Evolutionary conservation across 495 filamentous ascomycete species (phyloP).

Genomic region (Tuber calosporum): DNA sequence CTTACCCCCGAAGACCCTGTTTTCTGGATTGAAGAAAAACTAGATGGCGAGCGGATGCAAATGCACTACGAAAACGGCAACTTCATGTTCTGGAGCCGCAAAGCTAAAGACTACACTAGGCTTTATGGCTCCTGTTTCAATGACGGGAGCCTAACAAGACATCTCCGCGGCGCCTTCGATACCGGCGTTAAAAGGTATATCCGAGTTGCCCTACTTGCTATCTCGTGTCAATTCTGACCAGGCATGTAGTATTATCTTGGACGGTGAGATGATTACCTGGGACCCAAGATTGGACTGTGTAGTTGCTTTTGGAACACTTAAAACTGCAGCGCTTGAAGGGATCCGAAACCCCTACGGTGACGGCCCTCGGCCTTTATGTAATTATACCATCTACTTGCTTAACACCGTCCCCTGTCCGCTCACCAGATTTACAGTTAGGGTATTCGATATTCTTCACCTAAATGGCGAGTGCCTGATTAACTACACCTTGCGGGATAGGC

Average conservation of each 20-base stretch:
- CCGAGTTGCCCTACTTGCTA: not conserved
- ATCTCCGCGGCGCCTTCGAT: conserved; percentile 71
- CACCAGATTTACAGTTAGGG: conserved; percentile 42
- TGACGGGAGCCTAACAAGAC: conserved; percentile 70
- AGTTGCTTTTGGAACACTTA: conserved; percentile 85
- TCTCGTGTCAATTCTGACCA: conserved; percentile 10
- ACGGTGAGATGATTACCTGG: conserved; percentile 99
- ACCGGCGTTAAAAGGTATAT: conserved; percentile 55
- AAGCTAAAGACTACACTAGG: conserved; percentile 94
- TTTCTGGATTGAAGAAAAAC: conserved; percentile 97
- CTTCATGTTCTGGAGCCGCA: conserved; percentile 90
- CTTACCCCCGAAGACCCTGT: conserved; percentile 60
- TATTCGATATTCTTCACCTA: conserved; percentile 87
- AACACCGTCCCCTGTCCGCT: not conserved
- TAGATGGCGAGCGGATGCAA: conserved; percentile 96
- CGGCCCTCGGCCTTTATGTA: conserved; percentile 71
- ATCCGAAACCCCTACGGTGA: conserved; percentile 66
- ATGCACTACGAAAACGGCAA: conserved; percentile 79
- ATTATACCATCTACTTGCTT: conserved; percentile 6
- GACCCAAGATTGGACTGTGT: conserved; percentile 78
- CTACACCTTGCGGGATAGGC: conserved; percentile 76
- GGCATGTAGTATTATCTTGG: conserved; percentile 65
- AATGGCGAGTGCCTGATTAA: conserved; percentile 71
- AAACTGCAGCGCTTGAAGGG: conserved; percentile 77
- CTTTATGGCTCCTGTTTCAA: conserved; percentile 75